Conservation (phyloP, 768 basidiomycete genomes). For the Chalciporus piperatus region DNA sequence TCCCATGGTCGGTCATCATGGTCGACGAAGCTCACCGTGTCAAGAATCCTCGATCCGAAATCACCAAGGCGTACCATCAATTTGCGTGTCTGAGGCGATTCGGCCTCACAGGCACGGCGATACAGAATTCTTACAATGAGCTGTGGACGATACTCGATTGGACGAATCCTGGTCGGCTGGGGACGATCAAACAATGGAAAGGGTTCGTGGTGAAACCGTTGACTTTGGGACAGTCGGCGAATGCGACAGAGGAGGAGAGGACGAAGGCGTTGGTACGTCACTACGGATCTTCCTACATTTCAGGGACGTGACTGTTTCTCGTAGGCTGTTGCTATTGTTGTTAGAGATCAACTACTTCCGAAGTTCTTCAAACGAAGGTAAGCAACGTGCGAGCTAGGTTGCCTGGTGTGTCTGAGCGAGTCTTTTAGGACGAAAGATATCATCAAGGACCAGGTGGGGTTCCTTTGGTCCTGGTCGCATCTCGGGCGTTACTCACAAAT, state of each 20-base stretch:
- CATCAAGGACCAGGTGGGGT: conserved; percentile 60
- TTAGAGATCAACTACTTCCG: conserved; percentile 72
- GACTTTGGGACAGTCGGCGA: conserved; percentile 62
- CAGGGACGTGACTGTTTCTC: conserved; percentile 1
- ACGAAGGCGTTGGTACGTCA: conserved; percentile 48
- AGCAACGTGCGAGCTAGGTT: not conserved
- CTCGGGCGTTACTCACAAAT: not conserved
- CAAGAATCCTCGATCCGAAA: conserved; percentile 72
- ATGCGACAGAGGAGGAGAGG: conserved; percentile 61
- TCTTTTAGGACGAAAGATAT: conserved; percentile 67
- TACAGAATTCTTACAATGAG: conserved; percentile 89
- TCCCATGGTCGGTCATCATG: conserved; percentile 70
- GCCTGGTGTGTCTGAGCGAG: not conserved
- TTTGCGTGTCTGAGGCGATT: conserved; percentile 70
- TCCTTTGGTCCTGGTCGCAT: not conserved
- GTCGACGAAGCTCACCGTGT: conserved; percentile 91
- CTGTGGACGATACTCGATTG: conserved; percentile 92
- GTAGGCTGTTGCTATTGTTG: conserved; percentile 55
- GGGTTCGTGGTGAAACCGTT: conserved; percentile 67
- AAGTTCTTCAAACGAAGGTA: conserved; percentile 81
- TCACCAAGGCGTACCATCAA: conserved; percentile 65
- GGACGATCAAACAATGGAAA: conserved; percentile 74
- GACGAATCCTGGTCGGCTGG: conserved; percentile 81
- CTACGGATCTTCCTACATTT: not conserved
- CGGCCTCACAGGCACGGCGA: conserved; percentile 80